Evolutionary conservation across 305 asterid genomes (phyloP), one percentile per base, ranked within the genome.

Genomic region (Coffea humblotiana): DNA sequence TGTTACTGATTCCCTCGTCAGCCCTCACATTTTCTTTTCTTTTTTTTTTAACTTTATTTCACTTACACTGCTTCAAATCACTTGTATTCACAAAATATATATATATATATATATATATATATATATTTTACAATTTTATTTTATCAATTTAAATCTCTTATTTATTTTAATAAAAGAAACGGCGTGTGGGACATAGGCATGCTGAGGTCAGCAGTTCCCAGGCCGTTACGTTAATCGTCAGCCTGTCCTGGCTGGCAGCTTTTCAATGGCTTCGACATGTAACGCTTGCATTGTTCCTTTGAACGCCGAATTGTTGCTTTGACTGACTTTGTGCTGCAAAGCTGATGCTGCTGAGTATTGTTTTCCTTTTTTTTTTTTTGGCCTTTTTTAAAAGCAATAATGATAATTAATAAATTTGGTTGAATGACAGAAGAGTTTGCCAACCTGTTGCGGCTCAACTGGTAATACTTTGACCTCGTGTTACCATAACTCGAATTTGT

Each of bases 1-100:
- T 90, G 88, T 88, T 86, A 77, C 89, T 84, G 73, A 78, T 80
- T 61, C 80, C 65, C 79, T 61, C 74, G 8, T 72, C 76, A 65
- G 43, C 51, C 64, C 47, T 67, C 47, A 37, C 61, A 19, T 32
- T 43, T 18, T 11, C 23, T 27, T 56, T 56, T 56, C 19, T 32
- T 43, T 70, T 43, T 70, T 21, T 14, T 52, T n/a, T n/a, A n/a
- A n/a, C n/a, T n/a, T n/a, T n/a, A n/a, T n/a, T n/a, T n/a, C n/a
- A 15, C 4, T 52, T 52, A 47, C 49, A 47, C 49, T 45, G 2
- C 43, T 37, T 37, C 43, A 37, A 37, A 37, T 37, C n/a, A n/a
- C 43, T 37, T 37, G 5, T 37, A 37, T 37, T 37, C 32, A 29
- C 1, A 29, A 29, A 29, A 29, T 1, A 29, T 1, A 29, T 1